phyloP scores from a whole-genome alignment of 2,329 filamentous ascomycete genomes.

The Epichloe typhina region DNA sequence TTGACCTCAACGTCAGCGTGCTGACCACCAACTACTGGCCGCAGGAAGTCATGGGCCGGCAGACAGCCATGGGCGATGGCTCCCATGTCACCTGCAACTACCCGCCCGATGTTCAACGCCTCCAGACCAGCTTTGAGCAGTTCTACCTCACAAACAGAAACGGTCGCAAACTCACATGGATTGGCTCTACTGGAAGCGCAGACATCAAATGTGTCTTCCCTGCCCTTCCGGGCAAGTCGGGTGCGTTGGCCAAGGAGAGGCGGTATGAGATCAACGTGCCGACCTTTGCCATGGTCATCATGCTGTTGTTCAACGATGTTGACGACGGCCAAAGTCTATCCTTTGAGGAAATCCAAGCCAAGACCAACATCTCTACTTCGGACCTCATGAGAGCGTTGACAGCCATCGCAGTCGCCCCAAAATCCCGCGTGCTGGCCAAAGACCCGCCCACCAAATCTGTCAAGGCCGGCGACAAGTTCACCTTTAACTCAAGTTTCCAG shows the following conservation, averaged over 20 bases:
- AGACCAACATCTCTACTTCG: conserved; percentile 61
- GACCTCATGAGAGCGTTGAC: conserved; percentile 71
- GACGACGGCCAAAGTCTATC: conserved; percentile 34
- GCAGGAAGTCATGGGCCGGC: conserved; percentile 65
- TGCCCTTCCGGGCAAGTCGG: conserved; percentile 55
- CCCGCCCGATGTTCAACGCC: conserved; percentile 56
- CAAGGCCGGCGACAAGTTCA: conserved; percentile 64
- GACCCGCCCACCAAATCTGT: conserved; percentile 67
- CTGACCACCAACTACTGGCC: conserved; percentile 95
- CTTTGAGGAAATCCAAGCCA: conserved; percentile 69
- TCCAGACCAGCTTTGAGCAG: conserved; percentile 75
- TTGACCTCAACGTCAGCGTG: conserved; percentile 74
- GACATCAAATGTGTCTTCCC: conserved; percentile 75
- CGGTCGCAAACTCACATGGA: conserved; percentile 79
- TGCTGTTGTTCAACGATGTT: conserved; percentile 81
- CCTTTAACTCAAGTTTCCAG: conserved; percentile 68
- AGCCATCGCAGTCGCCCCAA: conserved; percentile 69
- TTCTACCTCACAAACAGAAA: conserved; percentile 83
- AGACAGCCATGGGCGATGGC: conserved; percentile 36
- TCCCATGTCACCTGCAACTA: conserved; percentile 47
- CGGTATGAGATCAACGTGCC: conserved; percentile 86
- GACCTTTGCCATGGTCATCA: conserved; percentile 82
- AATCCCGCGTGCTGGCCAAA: conserved; percentile 70
- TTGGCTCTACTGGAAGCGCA: conserved; percentile 57
- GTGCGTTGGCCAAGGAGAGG: conserved; percentile 46